These are phyloP conservation scores for Sapria himalayana DNA, from an alignment of 345 rosid genomes.

Conservation along the genomic window DNA sequence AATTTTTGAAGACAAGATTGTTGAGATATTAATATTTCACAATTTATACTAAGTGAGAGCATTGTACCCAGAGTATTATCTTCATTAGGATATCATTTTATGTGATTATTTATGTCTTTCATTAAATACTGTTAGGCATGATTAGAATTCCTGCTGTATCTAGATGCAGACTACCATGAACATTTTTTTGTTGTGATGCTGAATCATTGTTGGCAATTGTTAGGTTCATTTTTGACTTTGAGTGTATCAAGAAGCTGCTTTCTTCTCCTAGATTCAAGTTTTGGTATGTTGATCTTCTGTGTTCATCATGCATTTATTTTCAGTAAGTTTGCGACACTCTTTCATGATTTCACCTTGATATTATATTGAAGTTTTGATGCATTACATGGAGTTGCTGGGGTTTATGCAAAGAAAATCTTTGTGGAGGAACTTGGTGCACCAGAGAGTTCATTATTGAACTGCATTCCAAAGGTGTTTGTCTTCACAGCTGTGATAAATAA, in stretches of 20 bases:
- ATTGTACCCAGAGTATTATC: too few relatives aligned
- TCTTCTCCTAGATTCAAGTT: constrained; percentile 72
- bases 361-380: constrained; percentile 61
- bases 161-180: too few relatives aligned
- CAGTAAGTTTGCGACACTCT: not conserved
- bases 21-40: too few relatives aligned
- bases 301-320: constrained; percentile 7
- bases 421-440: constrained; percentile 92
- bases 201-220: constrained; percentile 7
- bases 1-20: too few relatives aligned
- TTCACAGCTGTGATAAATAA: not conserved
- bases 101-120: too few relatives aligned
- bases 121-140: too few relatives aligned
- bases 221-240: constrained; percentile 91
- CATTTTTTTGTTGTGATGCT: too few relatives aligned
- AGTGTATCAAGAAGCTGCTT: constrained; percentile 54
- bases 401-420: constrained; percentile 74
- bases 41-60: too few relatives aligned
- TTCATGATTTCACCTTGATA: constrained; percentile 2
- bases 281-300: constrained; percentile 36
- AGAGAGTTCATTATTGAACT: constrained; percentile 72
- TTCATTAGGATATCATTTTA: too few relatives aligned
- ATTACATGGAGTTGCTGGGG: constrained; percentile 95
- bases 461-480: constrained; percentile 60
- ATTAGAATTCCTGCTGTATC: too few relatives aligned